Evolutionary conservation across 495 filamentous ascomycete genomes (phyloP), one percentile per base, ranked within the genome.

Genomic region (Penicillium daleae): DNA sequence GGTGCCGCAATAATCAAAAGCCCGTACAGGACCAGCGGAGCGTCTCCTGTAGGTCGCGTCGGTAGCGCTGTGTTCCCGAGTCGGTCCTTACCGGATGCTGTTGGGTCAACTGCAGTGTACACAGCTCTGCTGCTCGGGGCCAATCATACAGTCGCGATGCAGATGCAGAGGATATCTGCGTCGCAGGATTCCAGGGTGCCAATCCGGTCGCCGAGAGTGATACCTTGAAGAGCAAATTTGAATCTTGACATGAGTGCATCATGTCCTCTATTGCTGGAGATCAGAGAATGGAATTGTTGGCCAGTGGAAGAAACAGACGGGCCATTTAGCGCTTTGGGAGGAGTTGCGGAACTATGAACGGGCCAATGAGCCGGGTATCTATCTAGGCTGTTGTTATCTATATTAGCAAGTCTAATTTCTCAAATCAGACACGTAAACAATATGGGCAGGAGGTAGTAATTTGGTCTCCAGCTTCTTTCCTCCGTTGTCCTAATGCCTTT

Each of bases 51-150:
- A 46, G 42, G 24, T 50, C 9, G 27, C 48, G 6, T 52, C 49
- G 49, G 49, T 52, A 52, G 51, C 51, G 51, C 57, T 46, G 51
- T 60, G 40, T 60, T 42, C 56, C 57, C 51, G 56, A 56, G 57
- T 59, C 37, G 22, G 35, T 56, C 54, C 54, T 56, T 56, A 42
- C 54, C 54, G 54, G 54, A 42, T 56, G 27, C 54, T 56, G 54
- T 22, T 57, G 51, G 62, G 59, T 65, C 66, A 68, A 57, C 62
- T 65, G 66, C 66, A 62, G 50, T 58, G 54, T 31, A 42, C 29
- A 46, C 54, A 56, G 37, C 54, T 42, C 33, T 21, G 15, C 22
- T 24, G 0, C 35, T 39, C 54, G 52, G 33, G 19, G 33, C 31
- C 52, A 35, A 56, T 39, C 31, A 56, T 39, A 24, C 33, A 13